These are phyloP conservation scores for Leptomonas pyrrhocoris DNA, from an alignment of 208 protist species.

Conservation along the genomic window DNA sequence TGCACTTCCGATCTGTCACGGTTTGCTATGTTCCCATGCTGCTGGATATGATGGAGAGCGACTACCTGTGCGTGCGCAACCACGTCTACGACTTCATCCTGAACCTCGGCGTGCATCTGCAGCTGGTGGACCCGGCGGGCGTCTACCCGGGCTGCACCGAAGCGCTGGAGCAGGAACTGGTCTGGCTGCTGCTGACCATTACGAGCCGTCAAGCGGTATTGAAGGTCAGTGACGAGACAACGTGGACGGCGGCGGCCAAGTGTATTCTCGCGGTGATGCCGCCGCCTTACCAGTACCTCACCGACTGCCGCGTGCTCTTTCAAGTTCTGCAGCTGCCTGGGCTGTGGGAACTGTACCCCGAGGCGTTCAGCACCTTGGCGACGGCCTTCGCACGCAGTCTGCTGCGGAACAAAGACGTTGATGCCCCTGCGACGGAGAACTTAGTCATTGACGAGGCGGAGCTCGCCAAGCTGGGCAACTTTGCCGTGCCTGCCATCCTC, in stretches of 20 bases:
- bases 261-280: constrained; percentile 73
- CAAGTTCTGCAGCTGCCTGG: constrained; percentile 62
- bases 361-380: constrained; percentile 57
- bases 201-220: constrained; percentile 62
- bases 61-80: constrained; percentile 86
- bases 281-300: constrained; percentile 54
- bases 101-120: constrained; percentile 81
- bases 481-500: constrained; percentile 51
- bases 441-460: constrained; percentile 41
- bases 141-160: constrained; percentile 68
- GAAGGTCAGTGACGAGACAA: constrained; percentile 64
- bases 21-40: constrained; percentile 83
- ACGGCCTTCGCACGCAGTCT: constrained; percentile 70
- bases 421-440: constrained; percentile 29
- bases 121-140: constrained; percentile 79
- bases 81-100: constrained; percentile 90
- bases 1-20: constrained; percentile 75
- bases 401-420: constrained; percentile 43
- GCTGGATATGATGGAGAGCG: constrained; percentile 81
- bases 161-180: constrained; percentile 78
- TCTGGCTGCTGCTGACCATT: constrained; percentile 76
- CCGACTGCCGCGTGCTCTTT: constrained; percentile 64
- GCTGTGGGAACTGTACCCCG: constrained; percentile 62
- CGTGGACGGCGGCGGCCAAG: constrained; percentile 78
- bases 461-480: constrained; percentile 52